Evolutionary conservation across 495 filamentous ascomycete genomes (phyloP), one percentile per base, ranked within the genome.

Genomic region (Penicillium ucsense): DNA sequence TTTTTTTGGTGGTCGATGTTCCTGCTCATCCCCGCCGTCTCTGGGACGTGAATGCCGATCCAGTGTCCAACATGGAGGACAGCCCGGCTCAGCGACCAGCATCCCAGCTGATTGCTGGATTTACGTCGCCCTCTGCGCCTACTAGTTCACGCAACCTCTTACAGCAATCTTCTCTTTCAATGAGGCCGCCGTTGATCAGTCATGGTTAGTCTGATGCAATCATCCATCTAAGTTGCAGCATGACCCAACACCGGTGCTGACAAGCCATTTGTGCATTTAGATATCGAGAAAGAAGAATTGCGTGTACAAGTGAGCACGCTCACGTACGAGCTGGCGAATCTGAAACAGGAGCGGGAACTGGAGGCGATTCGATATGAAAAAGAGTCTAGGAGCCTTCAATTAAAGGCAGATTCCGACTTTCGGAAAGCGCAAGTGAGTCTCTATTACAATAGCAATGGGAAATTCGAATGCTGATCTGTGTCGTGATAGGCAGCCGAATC

Each of bases 271-370:
- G n/a, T 34, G 10, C 6, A 6, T 34, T 2, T 39, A 73, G 68
- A 74, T 56, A 45, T 52, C n/a, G 67, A 71, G 44, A 88, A 84
- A 49, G 84, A 88, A 36, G 78, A 81, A 47, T 62, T 88, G 4
- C 78, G 84, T 33, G 76, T 83, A 1, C 80, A 86, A 61, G 60
- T 87, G 28, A 83, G 81, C 52, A 78, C 81, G 4, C 63, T 86
- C 34, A 77, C 74, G 45, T 88, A 86, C 66, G 85, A 88, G 52
- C 58, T 88, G 33, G 75, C 91, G 58, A 71, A 77, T 8, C 71
- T 88, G 50, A 89, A 88, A 52, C 88, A 95, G 46, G 92, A 96
- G 60, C 82, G 87, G 52, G 90, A 94, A 36, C 69, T 95, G 41
- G 67, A 81, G 43, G 75, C 73, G 3, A 66, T 95, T 8, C 79